A percentile compares a stretch with the other conserved stretches of the same genome.
Conservation (phyloP, 805 yeast genomes). For the Saccharomyces kudriavzevii region DNA sequence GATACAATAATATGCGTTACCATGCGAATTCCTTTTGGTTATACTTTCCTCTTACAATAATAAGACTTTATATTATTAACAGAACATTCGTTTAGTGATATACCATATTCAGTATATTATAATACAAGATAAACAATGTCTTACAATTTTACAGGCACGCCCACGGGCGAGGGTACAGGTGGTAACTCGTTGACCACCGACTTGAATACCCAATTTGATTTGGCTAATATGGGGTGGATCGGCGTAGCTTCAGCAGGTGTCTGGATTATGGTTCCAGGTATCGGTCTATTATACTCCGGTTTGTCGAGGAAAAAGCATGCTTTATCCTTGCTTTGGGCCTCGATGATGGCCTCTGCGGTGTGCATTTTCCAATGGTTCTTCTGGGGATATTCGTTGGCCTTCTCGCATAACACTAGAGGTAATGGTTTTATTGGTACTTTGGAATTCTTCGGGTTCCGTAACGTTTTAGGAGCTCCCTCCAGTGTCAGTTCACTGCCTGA, state of each 20-base stretch:
- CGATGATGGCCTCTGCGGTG: constrained; percentile 78
- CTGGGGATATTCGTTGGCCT: constrained; percentile 93
- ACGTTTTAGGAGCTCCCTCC: constrained; percentile 75
- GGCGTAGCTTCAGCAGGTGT: constrained; percentile 72
- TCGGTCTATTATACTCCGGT: constrained; percentile 89
- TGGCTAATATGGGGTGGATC: constrained; percentile 81
- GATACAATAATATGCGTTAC: too few species aligned
- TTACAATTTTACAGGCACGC: constrained; percentile 32
- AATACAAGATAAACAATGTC: constrained; percentile 18
- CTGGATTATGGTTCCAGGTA: constrained; percentile 95
- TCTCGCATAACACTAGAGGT: constrained; percentile 55
- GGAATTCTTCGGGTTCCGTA: constrained; percentile 69
- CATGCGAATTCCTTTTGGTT: background rate
- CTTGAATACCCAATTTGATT: constrained; percentile 60
- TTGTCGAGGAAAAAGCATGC: constrained; percentile 92
- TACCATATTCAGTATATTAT: background rate
- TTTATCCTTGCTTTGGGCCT: constrained; percentile 88
- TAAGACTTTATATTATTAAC: background rate
- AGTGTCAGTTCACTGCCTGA: constrained; percentile 72
- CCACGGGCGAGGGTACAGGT: constrained; percentile 62
- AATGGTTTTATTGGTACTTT: constrained; percentile 74
- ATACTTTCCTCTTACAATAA: background rate
- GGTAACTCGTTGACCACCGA: constrained; percentile 71
- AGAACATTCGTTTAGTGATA: background rate
- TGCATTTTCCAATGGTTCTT: constrained; percentile 94